A percentile compares a stretch with the other conserved stretches of the same genome.
These are phyloP conservation scores for Bacidia rubella DNA, from an alignment of 495 filamentous ascomycete genomes.

Conservation along the genomic window DNA sequence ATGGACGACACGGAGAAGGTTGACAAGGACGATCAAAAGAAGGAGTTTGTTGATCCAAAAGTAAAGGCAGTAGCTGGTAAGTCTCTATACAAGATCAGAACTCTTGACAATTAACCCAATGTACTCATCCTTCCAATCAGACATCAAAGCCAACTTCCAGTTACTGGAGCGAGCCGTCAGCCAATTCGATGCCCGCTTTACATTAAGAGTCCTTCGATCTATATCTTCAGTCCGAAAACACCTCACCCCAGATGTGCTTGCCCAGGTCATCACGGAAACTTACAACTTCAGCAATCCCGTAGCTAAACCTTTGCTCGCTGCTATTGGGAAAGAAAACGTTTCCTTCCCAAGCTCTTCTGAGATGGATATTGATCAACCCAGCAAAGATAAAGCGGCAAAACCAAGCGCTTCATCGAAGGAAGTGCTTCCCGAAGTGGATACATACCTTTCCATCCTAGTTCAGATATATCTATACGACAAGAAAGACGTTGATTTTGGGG, in stretches of 20 bases:
- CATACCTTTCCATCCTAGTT: conserved; percentile 77
- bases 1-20: conserved; percentile 55
- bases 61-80: conserved; percentile 54
- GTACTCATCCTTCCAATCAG: conserved; percentile 27
- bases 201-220: conserved; percentile 81
- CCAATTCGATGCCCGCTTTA: conserved; percentile 90
- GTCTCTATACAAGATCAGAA: conserved; percentile 3
- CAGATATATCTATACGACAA: conserved; percentile 84
- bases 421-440: conserved; percentile 75
- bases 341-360: conserved; percentile 41
- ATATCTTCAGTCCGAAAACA: conserved; percentile 92
- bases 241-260: conserved; percentile 65
- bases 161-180: conserved; percentile 83
- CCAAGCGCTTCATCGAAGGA: conserved; percentile 41
- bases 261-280: conserved; percentile 67
- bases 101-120: conserved; percentile 4
- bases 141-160: conserved; percentile 86
- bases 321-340: conserved; percentile 50
- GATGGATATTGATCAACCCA: conserved; percentile 67
- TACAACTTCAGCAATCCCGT: conserved; percentile 52
- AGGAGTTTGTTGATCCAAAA: conserved; percentile 34
- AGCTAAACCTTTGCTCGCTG: conserved; percentile 55
- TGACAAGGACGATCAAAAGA: conserved; percentile 42
- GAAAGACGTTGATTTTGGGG: conserved; percentile 63
- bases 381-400: conserved; percentile 33